Evolutionary conservation across 2,329 filamentous ascomycete genomes (phyloP), one percentile per base, ranked within the genome.

Genomic region (Grosmannia penicillata): DNA sequence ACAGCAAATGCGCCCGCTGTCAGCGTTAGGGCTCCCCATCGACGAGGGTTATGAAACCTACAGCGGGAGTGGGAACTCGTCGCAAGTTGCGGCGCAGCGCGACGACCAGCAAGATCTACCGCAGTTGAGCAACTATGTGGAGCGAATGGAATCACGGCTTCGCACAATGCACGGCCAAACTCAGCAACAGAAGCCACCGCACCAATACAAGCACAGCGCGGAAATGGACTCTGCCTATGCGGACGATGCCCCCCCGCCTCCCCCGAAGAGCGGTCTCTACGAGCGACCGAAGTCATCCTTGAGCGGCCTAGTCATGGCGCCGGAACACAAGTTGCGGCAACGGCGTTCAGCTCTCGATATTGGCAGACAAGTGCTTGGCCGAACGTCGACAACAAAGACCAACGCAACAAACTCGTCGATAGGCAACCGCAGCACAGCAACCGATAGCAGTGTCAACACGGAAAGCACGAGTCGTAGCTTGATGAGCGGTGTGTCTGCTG

Each of bases 401-500:
- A 91, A 69, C 51, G 75, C 76, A 4, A 93, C 87, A 2, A 85
- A 75, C 47, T 80, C 80, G 5, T 91, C 84, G 1, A 76, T 72
- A 29, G 76, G 75, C 11, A 74, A 76, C 36, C 75, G 78, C 46
- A 87, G 79, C 48, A 75, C 65, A 22, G 66, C 67, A 3, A 82
- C 78, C 7, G 73, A 75, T 34, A 75, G 78, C 47, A 87, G 79
- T 48, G 75, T 65, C 25, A 66, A 67, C 4, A 82, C 78, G 1
- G 75, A 82, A 48, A 77, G 75, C 54, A 95, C 85, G 14, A 77
- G 79, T 48, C 75, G 80, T 49, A 96, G 84, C 51, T 58, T 98
- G 31, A 95, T 95, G 89, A 96, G 89, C 55, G 91, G 89, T 4
- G 70, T 75, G 37, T 96, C 91, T 38, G 91, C 91, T 1, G 78